These are phyloP conservation scores for Clonostachys byssicola DNA, from an alignment of 2,329 filamentous ascomycete species.

Conservation along the genomic window DNA sequence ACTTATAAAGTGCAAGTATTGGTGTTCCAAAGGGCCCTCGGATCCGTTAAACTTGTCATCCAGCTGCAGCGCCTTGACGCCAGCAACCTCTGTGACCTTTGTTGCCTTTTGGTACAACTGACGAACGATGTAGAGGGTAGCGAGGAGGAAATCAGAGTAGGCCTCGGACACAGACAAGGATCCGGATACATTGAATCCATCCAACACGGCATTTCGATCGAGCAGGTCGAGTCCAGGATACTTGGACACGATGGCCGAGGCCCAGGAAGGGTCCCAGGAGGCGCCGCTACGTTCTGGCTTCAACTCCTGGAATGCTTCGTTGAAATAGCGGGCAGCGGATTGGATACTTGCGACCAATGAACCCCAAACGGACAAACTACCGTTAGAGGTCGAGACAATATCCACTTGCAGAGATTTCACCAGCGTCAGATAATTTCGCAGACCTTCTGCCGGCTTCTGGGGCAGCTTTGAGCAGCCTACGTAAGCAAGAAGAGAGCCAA, in stretches of 20 bases:
- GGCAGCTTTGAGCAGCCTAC: slow-evolving; percentile 42
- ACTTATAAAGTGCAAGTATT: slow-evolving; percentile 29
- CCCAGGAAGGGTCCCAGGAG: slow-evolving; percentile 14
- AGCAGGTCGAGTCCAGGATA: slow-evolving; percentile 18
- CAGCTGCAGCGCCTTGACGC: slow-evolving; percentile 16
- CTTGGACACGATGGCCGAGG: slow-evolving; percentile 12
- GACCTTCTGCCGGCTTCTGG: slow-evolving; percentile 11
- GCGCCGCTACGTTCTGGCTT: slow-evolving; percentile 10
- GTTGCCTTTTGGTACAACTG: slow-evolving; percentile 36
- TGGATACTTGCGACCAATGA: slow-evolving; percentile 30
- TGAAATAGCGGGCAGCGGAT: slow-evolving; percentile 26
- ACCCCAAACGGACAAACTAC: slow-evolving; percentile 26
- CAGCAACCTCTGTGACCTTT: slow-evolving; percentile 23
- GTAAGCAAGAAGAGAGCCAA: slow-evolving; percentile 40
- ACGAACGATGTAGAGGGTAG: slow-evolving; percentile 28
- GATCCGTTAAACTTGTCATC: slow-evolving; percentile 21
- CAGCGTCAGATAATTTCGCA: slow-evolving; percentile 36
- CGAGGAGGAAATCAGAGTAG: slow-evolving; percentile 30
- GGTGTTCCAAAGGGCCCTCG: slow-evolving; percentile 18
- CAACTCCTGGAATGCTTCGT: slow-evolving; percentile 30
- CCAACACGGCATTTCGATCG: background rate
- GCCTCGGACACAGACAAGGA: slow-evolving; percentile 15
- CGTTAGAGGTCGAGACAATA: slow-evolving; percentile 22
- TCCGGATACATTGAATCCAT: background rate
- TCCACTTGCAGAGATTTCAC: slow-evolving; percentile 26